phyloP scores from a whole-genome alignment of 768 basidiomycete species.

The Auricularia cornea region DNA sequence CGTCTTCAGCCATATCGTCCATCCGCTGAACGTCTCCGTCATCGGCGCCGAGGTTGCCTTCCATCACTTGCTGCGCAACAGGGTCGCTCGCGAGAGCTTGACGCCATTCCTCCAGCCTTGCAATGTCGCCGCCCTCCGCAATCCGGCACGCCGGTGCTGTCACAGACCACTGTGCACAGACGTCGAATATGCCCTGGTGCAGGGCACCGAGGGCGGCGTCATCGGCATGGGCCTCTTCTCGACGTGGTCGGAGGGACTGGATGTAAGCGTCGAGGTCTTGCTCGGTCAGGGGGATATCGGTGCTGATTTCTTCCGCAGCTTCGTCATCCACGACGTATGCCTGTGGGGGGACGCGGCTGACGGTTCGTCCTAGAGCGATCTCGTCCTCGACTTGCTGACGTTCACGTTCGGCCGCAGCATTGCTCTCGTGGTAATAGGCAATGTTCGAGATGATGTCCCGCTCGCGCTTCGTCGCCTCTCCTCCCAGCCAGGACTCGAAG shows the following conservation, averaged over 20 bases:
- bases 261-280: background rate
- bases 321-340: background rate
- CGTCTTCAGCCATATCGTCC: background rate
- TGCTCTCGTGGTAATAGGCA: conserved; percentile 28
- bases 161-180: background rate
- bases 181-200: background rate
- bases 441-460: conserved; percentile 18
- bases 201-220: background rate
- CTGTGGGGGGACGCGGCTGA: background rate
- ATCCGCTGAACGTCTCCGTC: background rate
- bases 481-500: conserved; percentile 13
- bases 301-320: background rate
- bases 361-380: background rate
- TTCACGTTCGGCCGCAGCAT: conserved; percentile 7
- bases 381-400: background rate
- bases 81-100: background rate
- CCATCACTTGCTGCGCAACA: background rate
- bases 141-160: background rate
- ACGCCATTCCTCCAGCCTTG: background rate
- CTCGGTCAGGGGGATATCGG: background rate
- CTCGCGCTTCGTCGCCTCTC: background rate
- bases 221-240: background rate
- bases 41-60: background rate
- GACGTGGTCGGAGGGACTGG: background rate
- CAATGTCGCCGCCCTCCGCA: background rate